Conservation (phyloP, 768 basidiomycete species). For the Russula olivacea region DNA sequence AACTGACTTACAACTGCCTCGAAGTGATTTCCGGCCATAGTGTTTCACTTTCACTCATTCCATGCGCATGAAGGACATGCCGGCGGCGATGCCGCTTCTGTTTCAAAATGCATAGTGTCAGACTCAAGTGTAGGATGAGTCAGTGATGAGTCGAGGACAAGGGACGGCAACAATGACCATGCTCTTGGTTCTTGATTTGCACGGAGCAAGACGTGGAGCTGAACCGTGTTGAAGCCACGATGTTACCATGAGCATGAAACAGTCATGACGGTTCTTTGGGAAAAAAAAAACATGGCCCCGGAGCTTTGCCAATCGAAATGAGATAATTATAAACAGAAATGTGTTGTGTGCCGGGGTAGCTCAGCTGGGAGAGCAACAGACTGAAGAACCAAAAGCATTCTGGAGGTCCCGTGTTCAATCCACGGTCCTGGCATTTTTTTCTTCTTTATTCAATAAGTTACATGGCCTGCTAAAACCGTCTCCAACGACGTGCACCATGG, state of each 20-base stretch:
- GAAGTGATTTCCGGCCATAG: not conserved
- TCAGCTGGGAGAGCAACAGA: slow-evolving; percentile 34
- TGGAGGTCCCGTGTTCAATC: slow-evolving; percentile 78
- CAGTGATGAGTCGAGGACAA: not conserved
- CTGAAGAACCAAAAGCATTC: slow-evolving; percentile 34
- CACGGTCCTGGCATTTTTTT: slow-evolving; percentile 61
- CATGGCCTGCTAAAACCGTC: not conserved
- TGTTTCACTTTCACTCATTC: not conserved
- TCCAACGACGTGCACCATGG: no score
- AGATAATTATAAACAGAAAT: not conserved
- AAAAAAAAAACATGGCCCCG: not conserved
- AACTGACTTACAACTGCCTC: not conserved
- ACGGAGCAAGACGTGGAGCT: not conserved
- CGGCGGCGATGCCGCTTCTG: not conserved
- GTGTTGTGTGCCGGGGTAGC: slow-evolving; percentile 26
- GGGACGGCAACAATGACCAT: not conserved
- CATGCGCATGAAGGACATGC: not conserved
- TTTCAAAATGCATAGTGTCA: no score
- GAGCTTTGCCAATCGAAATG: not conserved
- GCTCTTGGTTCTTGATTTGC: not conserved
- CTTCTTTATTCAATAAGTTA: not conserved
- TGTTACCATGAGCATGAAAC: not conserved
- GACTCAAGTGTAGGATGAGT: not conserved
- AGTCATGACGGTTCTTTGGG: no score
- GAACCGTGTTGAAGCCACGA: not conserved